Percentiles rank a stretch among this genome's conserved stretches.
phyloP scores from a whole-genome alignment of 352 stramenopile species.

The Phytophthora rubi region DNA sequence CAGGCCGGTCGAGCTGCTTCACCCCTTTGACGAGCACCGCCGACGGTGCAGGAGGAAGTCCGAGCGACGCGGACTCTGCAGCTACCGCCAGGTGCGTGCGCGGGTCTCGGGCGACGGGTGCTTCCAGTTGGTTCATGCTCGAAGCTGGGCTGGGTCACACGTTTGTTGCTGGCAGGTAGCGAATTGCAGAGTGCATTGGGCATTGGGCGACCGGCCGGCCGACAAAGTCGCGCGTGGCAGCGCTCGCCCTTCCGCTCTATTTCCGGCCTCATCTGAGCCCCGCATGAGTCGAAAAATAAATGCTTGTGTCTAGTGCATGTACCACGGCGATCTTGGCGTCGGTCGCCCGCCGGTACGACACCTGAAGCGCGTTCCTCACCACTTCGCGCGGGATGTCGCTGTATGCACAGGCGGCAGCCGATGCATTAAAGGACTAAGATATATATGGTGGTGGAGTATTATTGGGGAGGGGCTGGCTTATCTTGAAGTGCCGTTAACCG shows the following conservation, averaged over 20 bases:
- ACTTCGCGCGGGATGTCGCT: slow-evolving; percentile 15
- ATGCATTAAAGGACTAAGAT: not conserved
- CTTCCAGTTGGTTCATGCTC: slow-evolving; percentile 31
- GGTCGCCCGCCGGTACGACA: slow-evolving; percentile 19
- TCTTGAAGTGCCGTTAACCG: no score
- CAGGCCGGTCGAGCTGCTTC: slow-evolving; percentile 11
- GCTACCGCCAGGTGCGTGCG: slow-evolving; percentile 5
- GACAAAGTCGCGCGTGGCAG: slow-evolving; percentile 25
- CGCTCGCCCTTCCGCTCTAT: slow-evolving; percentile 36
- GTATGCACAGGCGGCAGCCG: not conserved
- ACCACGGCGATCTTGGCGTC: slow-evolving; percentile 6
- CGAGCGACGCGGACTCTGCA: slow-evolving; percentile 14
- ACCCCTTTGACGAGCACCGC: slow-evolving; percentile 1
- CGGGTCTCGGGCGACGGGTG: not conserved
- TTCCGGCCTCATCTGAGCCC: slow-evolving; percentile 28
- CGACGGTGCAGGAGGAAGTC: slow-evolving; percentile 6
- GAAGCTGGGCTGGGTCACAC: not conserved
- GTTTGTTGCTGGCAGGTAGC: slow-evolving; percentile 11
- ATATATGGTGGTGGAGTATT: no score
- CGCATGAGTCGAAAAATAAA: slow-evolving; percentile 38
- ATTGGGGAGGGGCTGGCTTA: no score
- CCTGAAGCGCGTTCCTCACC: slow-evolving; percentile 14
- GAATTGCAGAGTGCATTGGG: slow-evolving; percentile 33
- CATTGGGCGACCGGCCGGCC: not conserved
- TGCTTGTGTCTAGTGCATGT: not conserved